Base-by-base conservation (phyloP, 192 early-diverging fungal species). In the Pecoramyces ruminantium region DNA sequence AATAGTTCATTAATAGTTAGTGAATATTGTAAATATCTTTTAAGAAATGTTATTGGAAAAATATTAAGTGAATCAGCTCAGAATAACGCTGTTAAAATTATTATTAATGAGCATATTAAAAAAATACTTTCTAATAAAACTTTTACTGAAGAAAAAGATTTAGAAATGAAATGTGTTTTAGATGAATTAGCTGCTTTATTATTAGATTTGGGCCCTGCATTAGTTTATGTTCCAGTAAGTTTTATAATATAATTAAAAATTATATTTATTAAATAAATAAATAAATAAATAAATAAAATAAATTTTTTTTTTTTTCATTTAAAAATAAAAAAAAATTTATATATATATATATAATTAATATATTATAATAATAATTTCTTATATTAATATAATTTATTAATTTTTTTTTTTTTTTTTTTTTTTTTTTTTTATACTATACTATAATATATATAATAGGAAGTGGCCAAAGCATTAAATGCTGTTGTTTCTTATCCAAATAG, bases 51-150 rank as follows among this genome's bases (percentile, higher is more conserved):
- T 8, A 88, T 97, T 51, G 94, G 93, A 18, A 90, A 89, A 25
- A 83, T 94, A 34, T 83, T 98, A 77, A 93, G 90, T 78, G 95
- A 95, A 82, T 86, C 91, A n/a, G 93, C 92, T 29, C 92, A 95
- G 83, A 83, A 92, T 30, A 83, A 82, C 29, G 93, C 92, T 18
- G 86, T 94, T 29, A 86, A 87, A 58, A 88, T 92, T 38, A 81
- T 96, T 12, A 84, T 87, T 2, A 87, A 82, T 17, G 84, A 86
- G 9, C 93, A 91, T 91, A 81, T 92, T 58, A 92, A 90, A 80
- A 82, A 81, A 18, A 91, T 88, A 87, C 86, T 87, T 8, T 84
- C 89, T 6, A 67, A 77, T 29, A 78, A 84, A n/a, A 30, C 78
- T 13, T 78, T 28, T 28, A 78, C 51, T 9, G 77, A n/a, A 87